Evolutionary conservation across 352 stramenopile genomes (phyloP).

Genomic region (Globisporangium nodosum): DNA sequence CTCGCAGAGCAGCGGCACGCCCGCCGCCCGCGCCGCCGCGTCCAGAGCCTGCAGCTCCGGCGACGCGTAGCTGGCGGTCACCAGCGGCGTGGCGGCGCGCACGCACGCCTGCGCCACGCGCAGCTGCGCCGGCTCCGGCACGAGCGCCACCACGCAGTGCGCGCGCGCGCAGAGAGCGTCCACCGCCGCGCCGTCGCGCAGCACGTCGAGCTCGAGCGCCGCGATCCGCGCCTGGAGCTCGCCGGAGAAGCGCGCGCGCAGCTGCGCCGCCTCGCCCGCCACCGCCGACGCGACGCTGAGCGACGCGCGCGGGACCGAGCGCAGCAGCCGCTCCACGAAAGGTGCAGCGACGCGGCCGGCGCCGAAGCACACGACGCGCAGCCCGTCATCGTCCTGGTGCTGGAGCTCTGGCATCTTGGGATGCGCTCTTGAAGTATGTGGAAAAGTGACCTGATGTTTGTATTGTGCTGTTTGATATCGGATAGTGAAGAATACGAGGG

Average conservation of each 20-base stretch:
- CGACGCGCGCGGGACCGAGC: slow-evolving; percentile 7
- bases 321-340: slow-evolving; percentile 33
- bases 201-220: slow-evolving; percentile 18
- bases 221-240: not conserved
- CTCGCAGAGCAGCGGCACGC: slow-evolving; percentile 84
- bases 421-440: too few species aligned
- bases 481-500: too few species aligned
- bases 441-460: too few species aligned
- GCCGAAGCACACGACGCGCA: slow-evolving; percentile 39
- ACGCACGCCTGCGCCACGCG: slow-evolving; percentile 67
- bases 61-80: slow-evolving; percentile 89
- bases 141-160: slow-evolving; percentile 78
- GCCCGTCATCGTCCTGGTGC: not conserved
- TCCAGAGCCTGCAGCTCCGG: slow-evolving; percentile 61
- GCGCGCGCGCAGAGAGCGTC: slow-evolving; percentile 23
- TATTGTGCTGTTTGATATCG: too few species aligned
- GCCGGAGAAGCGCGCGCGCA: slow-evolving; percentile 15
- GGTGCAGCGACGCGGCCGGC: slow-evolving; percentile 35
- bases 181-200: slow-evolving; percentile 13
- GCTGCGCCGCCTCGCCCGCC: slow-evolving; percentile 20
- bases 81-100: slow-evolving; percentile 48
- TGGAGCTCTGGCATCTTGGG: too few species aligned
- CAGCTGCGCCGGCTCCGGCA: slow-evolving; percentile 79
- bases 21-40: slow-evolving; percentile 31
- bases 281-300: slow-evolving; percentile 24